Evolutionary conservation across 2,329 filamentous ascomycete genomes (phyloP), one percentile per base, ranked within the genome.

Genomic region (Penicillium expansum): DNA sequence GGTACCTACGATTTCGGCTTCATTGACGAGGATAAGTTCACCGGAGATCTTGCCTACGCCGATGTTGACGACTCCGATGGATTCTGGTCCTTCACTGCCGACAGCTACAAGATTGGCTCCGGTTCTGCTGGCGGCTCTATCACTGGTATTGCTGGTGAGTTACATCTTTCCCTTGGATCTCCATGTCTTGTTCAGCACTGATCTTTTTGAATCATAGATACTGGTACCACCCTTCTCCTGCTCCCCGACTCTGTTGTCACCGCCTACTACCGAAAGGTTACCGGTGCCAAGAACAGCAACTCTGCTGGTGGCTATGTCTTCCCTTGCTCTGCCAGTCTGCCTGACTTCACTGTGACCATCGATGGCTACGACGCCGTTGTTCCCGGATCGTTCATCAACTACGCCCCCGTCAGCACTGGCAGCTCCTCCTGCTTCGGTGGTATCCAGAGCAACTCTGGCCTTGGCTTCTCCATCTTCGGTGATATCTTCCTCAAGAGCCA

Each of bases 401-500:
- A 80, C 65, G 73, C 79, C 0, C 75, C 79, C 7, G 59, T 77
- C 48, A 62, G 68, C 10, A 58, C 67, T 9, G 74, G 72, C n/a
- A 69, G 69, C 58, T 65, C 65, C 33, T 67, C 67, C 55, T 94
- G 91, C 80, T 92, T 84, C 71, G 90, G 90, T 54, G 91, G 90
- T 48, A 82, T 95, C 61, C 91, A 94, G 79, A 80, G 75, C 61
- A 79, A 82, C 65, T 67, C 73, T 1, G 82, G 80, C n/a, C 73
- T 87, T 45, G 80, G 80, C 6, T 80, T 87, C 61, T 84, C 81
- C 55, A 91, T 95, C 68, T 83, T 92, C 55, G 91, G 91, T 10
- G 89, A 92, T 59, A 80, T 89, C 55, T 90, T 92, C 77, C 81
- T 94, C 63, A 94, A 94, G 83, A 83, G 83, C 54, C 79, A 89